phyloP scores from a whole-genome alignment of 1,284 basidiomycete species.

The Moniliophthora roreri region DNA sequence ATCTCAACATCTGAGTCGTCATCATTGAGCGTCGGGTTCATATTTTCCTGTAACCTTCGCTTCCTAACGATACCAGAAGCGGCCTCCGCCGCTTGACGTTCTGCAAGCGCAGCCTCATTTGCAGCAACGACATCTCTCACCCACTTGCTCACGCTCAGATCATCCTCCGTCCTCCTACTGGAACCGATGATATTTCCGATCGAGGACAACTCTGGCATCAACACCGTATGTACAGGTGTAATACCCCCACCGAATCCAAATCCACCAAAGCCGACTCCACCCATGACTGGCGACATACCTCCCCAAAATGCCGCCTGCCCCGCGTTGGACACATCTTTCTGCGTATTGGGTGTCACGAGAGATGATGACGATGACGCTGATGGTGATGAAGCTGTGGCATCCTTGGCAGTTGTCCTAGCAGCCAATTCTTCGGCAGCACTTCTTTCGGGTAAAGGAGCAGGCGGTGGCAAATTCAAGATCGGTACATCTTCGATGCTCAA shows the following conservation, averaged over 20 bases:
- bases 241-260: conserved; percentile 57
- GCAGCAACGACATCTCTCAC: conserved; percentile 15
- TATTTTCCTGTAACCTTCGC: conserved; percentile 67
- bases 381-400: conserved; percentile 14
- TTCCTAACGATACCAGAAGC: conserved; percentile 15
- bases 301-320: conserved; percentile 69
- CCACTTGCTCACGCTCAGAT: conserved; percentile 12
- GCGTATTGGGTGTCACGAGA: conserved; percentile 71
- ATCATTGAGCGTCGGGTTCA: conserved; percentile 75
- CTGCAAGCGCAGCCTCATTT: conserved; percentile 11
- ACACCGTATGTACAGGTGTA: conserved; percentile 83
- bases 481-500: conserved; percentile 11
- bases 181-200: not conserved
- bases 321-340: conserved; percentile 78
- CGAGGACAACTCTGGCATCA: conserved; percentile 57
- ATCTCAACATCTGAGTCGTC: conserved; percentile 28
- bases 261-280: conserved; percentile 24
- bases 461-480: conserved; percentile 43
- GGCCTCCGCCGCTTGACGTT: conserved; percentile 1
- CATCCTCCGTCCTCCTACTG: not conserved
- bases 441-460: conserved; percentile 40
- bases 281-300: conserved; percentile 41
- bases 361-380: conserved; percentile 11
- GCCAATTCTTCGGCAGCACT: conserved; percentile 36
- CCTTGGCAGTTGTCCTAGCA: conserved; percentile 19